phyloP scores from a whole-genome alignment of 371 early-diverging fungal species.

The Mucor circinelloides region DNA sequence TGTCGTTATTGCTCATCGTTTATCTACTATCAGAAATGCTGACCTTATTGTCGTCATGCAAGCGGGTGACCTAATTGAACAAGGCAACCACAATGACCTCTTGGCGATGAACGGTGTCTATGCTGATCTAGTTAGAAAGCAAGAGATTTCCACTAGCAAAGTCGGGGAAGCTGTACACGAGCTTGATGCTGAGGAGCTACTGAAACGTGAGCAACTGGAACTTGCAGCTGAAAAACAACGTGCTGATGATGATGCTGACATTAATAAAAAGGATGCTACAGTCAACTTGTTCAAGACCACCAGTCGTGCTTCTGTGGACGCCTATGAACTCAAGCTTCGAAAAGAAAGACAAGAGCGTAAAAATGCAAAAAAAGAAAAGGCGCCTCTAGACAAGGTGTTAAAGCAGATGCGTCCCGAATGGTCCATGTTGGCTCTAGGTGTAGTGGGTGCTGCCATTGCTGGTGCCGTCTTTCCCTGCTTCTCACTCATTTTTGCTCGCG shows the following conservation, averaged over 20 bases:
- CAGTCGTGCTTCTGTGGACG: constrained; percentile 40
- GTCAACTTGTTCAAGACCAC: constrained; percentile 34
- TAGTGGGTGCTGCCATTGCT: constrained; percentile 52
- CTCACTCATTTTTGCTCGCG: constrained; percentile 47
- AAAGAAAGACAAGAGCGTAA: constrained; percentile 50
- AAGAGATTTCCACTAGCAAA: constrained; percentile 49
- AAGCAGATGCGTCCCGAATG: constrained; percentile 41
- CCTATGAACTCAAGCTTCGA: constrained; percentile 48
- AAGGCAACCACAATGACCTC: constrained; percentile 71
- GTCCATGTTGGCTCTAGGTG: constrained; percentile 43
- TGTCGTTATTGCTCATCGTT: constrained; percentile 91
- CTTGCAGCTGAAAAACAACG: constrained; percentile 13
- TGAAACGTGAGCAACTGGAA: constrained; percentile 44
- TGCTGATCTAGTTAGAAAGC: constrained; percentile 59
- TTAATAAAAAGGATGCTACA: constrained; percentile 26
- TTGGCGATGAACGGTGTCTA: constrained; percentile 56
- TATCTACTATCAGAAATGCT: constrained; percentile 80
- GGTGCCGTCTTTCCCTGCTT: constrained; percentile 65
- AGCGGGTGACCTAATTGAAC: constrained; percentile 72
- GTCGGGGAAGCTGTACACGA: constrained; percentile 21
- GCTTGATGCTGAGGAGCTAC: constrained; percentile 29
- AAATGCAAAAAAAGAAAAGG: constrained; percentile 43
- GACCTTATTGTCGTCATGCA: constrained; percentile 85
- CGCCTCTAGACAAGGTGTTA: constrained; percentile 47
- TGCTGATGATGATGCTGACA: constrained; percentile 25